Base-by-base conservation (phyloP, 495 filamentous ascomycete genomes). In the Penicillium verhagenii region DNA sequence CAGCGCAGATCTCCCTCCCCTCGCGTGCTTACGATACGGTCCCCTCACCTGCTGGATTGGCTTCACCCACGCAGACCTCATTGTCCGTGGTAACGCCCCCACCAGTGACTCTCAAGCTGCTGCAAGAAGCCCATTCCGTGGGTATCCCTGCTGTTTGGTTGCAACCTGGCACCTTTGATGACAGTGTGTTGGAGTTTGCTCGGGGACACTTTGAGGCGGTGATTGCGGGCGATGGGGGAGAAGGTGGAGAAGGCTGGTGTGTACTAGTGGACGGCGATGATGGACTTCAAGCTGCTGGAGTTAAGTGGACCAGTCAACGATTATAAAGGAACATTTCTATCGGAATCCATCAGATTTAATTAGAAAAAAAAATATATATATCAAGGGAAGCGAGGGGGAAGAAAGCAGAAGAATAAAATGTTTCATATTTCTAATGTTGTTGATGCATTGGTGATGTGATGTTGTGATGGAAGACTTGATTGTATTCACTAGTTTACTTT, bases 241-340 rank as follows among this genome's bases (percentile, higher is more conserved):
- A 55, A 25, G 88, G 82, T 20, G 71, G 78, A 33, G 90, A 95
- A 72, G 92, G 92, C 3, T 95, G 90, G 87, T 96, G 92, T 71
- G 90, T 97, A 29, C 71, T 96, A 49, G 91, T 96, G 11, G 89
- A 96, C 77, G 92, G 92, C 1, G 91, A 95, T 60, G 73, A 75
- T 54, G 87, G 82, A 44, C 61, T 92, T 64, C 75, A 79, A 54
- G 73, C 71, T 29, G 88, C 85, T 29, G 86, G 83, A 50, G 72
- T 78, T 35, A 62, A 78, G 47, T 79, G 76, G 76, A 70, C 67
- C 16, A 68, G 60, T 37, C 72, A 75, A 59, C 65, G 66, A 61
- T 47, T 79, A 55, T 78, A 69, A 53, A 25, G 46, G 38, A 50
- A n/a, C n/a, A n/a, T n/a, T 48, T 46, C 37, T 31, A 31, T 47